phyloP scores from a whole-genome alignment of 306 rosid species.

The Purshia tridentata region DNA sequence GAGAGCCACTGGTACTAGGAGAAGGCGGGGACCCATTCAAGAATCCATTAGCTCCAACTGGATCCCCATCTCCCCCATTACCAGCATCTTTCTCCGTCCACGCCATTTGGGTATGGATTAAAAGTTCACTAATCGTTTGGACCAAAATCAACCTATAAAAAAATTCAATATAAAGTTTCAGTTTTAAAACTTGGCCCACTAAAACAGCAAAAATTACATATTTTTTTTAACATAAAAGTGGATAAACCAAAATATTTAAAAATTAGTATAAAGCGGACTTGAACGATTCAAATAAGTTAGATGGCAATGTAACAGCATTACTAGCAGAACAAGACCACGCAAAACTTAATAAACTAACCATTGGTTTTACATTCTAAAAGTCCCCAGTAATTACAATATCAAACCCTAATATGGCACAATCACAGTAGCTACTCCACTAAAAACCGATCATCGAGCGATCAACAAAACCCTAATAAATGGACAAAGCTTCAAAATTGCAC shows the following conservation, averaged over 20 bases:
- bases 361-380: background rate
- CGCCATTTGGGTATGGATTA: slow-evolving; percentile 47
- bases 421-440: slow-evolving; percentile 9
- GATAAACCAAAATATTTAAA: background rate
- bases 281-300: background rate
- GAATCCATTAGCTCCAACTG: slow-evolving; percentile 69
- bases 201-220: background rate
- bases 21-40: slow-evolving; percentile 51
- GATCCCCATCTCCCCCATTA: slow-evolving; percentile 52
- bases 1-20: slow-evolving; percentile 45
- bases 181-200: background rate
- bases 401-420: slow-evolving; percentile 16
- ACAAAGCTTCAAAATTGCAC: too few relatives aligned
- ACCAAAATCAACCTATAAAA: slow-evolving; percentile 23
- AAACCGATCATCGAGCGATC: slow-evolving; percentile 13
- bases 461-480: slow-evolving; percentile 17
- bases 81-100: slow-evolving; percentile 56
- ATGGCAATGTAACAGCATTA: background rate
- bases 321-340: background rate
- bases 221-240: background rate
- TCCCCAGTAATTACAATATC: background rate
- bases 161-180: background rate
- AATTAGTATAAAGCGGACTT: slow-evolving; percentile 6
- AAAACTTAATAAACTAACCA: background rate
- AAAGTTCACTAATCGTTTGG: slow-evolving; percentile 30